Conservation (phyloP, 306 rosid species). For the Vicia villosa region DNA sequence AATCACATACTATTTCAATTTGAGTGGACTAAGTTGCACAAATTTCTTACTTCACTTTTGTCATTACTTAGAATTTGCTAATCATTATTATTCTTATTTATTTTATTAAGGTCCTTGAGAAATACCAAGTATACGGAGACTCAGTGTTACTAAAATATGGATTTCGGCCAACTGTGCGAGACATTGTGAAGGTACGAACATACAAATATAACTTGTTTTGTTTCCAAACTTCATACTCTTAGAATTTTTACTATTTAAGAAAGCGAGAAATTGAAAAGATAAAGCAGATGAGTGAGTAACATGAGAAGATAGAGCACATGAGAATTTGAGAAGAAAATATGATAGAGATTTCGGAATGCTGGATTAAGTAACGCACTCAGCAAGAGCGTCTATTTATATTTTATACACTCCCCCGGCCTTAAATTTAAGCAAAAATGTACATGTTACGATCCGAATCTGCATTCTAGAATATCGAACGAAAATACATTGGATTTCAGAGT, state of each 20-base stretch:
- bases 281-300: too few relatives aligned
- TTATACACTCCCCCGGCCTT: not conserved
- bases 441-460: not conserved
- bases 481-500: not conserved
- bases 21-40: slow-evolving; percentile 32
- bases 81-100: not conserved
- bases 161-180: slow-evolving; percentile 69
- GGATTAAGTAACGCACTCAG: not conserved
- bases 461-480: not conserved
- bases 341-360: not conserved
- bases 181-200: slow-evolving; percentile 71
- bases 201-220: slow-evolving; percentile 17
- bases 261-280: too few relatives aligned
- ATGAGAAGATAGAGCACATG: too few relatives aligned
- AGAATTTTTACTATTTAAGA: not conserved
- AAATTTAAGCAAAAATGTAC: not conserved
- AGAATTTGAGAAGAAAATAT: not conserved
- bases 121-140: slow-evolving; percentile 88
- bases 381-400: not conserved
- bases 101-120: slow-evolving; percentile 63
- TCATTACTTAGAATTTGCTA: not conserved
- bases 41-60: slow-evolving; percentile 26
- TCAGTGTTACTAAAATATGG: slow-evolving; percentile 77
- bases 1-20: slow-evolving; percentile 42
- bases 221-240: slow-evolving; percentile 11